Base-by-base conservation (phyloP, 352 stramenopile genomes). In the Halophytophthora batemanensis region DNA sequence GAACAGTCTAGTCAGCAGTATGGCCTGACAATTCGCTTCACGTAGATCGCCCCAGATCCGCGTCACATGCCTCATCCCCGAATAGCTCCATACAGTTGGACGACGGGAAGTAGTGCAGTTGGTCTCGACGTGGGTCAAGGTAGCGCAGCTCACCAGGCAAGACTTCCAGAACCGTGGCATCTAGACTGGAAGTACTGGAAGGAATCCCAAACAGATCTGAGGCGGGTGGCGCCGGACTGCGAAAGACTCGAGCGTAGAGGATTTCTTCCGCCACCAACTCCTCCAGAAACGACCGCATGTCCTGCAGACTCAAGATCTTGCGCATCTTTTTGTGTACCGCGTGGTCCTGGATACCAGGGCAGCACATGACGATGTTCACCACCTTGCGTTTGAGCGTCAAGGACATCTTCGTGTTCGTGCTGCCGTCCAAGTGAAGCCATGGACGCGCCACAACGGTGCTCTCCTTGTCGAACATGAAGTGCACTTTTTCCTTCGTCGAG, bases 1-100 rank as follows among this genome's bases (percentile, higher is more conserved):
- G 8, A 31, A 31, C 25, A 8, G 4, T 31, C 4, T 28, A 39
- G 35, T 49, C 17, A n/a, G n/a, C n/a, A n/a, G n/a, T n/a, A n/a
- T n/a, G n/a, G n/a, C n/a, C n/a, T n/a, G n/a, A n/a, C 21, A 18
- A 18, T 39, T 42, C 11, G 13, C 31, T 38, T 44, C 41, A 40
- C 23, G 38, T 25, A 21, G 25, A 38, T 67, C 21, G 66, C 6
- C 64, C 59, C 50, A 77, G 41, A 56, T 88, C 77, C 10, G 67
- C 69, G 35, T 92, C 81, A 50, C 72, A 87, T 3, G 63, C 72
- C 10, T 64, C 66, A 14, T 65, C 67, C 2, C 83, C 83, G 23
- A 93, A 61, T 13, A 88, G 42, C 43, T 90, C 83, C n/a, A 93
- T 71, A 42, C 80, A 91, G 53, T 90, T 87, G 17, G 87, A 64